A percentile compares a stretch with the other conserved stretches of the same genome.
Conservation (phyloP, 2,329 filamentous ascomycete species). For the Beauveria australis region DNA sequence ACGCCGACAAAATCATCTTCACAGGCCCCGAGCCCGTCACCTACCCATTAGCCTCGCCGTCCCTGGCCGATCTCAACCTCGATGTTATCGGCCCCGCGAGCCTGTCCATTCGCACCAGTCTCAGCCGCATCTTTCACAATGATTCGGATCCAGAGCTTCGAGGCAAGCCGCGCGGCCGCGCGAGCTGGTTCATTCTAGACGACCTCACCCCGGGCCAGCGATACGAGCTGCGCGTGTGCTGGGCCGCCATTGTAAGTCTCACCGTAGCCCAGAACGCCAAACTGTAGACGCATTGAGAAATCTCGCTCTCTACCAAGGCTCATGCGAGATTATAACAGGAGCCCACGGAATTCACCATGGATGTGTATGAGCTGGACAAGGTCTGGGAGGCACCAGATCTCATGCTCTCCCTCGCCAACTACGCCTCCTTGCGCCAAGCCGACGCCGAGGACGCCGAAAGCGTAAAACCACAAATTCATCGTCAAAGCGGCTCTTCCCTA, state of each 20-base stretch:
- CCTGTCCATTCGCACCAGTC: constrained; percentile 49
- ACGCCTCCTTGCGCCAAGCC: constrained; percentile 44
- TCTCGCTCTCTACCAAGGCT: neutral
- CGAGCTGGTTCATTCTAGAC: constrained; percentile 74
- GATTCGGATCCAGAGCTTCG: constrained; percentile 18
- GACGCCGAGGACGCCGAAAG: constrained; percentile 14
- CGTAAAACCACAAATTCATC: constrained; percentile 1
- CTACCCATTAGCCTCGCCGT: constrained; percentile 35
- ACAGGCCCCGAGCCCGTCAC: constrained; percentile 54
- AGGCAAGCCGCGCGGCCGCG: constrained; percentile 41
- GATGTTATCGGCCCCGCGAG: constrained; percentile 52
- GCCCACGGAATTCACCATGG: constrained; percentile 71
- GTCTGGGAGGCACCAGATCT: constrained; percentile 57
- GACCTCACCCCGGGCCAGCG: constrained; percentile 61
- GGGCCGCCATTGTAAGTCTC: constrained; percentile 75
- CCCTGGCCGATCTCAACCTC: constrained; percentile 50
- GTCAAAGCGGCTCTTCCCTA: neutral
- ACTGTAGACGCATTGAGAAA: neutral
- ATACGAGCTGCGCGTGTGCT: constrained; percentile 90
- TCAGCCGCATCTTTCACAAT: constrained; percentile 62
- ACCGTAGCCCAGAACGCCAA: neutral
- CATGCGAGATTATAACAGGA: constrained; percentile 45
- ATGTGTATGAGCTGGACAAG: constrained; percentile 51
- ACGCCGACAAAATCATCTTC: constrained; percentile 90
- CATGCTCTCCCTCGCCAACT: constrained; percentile 55